Conservation (phyloP, 306 rosid species). For the Neltuma alba region DNA sequence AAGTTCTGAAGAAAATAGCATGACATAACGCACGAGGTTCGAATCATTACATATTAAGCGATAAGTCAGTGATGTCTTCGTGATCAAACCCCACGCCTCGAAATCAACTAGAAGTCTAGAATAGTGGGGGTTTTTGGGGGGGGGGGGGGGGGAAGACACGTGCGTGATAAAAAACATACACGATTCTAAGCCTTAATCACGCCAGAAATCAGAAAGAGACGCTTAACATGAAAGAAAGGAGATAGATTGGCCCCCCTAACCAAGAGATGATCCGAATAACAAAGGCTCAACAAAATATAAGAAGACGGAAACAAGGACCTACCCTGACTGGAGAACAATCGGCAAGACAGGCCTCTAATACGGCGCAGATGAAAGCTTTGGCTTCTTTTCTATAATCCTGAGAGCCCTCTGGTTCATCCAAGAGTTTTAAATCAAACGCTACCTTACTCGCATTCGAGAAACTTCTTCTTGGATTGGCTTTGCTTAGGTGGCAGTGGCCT, state of each 20-base stretch:
- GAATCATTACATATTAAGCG: not conserved
- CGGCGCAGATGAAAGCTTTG: not conserved
- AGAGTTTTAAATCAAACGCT: not conserved
- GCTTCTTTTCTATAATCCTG: not conserved
- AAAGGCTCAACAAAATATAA: not conserved
- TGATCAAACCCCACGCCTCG: not conserved
- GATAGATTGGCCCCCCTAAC: not conserved
- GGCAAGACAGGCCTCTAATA: not conserved
- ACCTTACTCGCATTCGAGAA: conserved; percentile 27
- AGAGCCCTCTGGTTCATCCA: not conserved
- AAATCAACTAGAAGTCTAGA: not conserved
- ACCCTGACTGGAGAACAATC: conserved; percentile 16
- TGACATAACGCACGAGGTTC: not conserved
- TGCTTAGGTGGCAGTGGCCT: not conserved
- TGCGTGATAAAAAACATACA: not conserved
- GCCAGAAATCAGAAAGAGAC: not conserved
- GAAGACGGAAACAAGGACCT: not conserved
- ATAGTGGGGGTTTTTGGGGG: too few relatives aligned
- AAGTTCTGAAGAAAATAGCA: not conserved
- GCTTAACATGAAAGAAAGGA: not conserved
- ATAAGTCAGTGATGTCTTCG: not conserved
- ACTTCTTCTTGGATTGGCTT: conserved; percentile 25
- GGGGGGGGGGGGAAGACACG: not conserved
- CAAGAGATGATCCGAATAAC: not conserved
- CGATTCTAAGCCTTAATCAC: not conserved